phyloP scores from a whole-genome alignment of 2,329 filamentous ascomycete species.

The Penicillium griseofulvum region DNA sequence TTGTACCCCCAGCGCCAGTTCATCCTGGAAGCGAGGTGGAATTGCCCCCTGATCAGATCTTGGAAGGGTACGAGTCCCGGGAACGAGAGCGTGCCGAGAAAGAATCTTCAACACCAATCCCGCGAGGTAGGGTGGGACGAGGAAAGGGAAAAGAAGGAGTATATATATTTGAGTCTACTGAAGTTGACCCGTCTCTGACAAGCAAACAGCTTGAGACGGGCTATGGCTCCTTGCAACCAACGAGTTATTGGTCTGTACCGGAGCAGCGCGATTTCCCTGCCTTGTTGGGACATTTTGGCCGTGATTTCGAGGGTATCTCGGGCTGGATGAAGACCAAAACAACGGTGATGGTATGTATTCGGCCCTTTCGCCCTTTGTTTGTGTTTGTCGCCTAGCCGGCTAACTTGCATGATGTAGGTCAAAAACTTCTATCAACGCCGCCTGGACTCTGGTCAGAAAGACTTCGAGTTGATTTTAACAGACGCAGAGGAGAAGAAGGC shows the following conservation, averaged over 20 bases:
- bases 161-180: slow-evolving; percentile 38
- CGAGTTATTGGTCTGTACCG: slow-evolving; percentile 54
- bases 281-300: slow-evolving; percentile 48
- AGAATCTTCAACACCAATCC: slow-evolving; percentile 21
- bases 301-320: slow-evolving; percentile 50
- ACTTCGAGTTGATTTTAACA: slow-evolving; percentile 45
- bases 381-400: neutral
- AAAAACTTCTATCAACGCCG: slow-evolving; percentile 51
- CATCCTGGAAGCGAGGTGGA: slow-evolving; percentile 30
- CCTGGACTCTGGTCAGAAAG: slow-evolving; percentile 44
- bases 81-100: slow-evolving; percentile 29
- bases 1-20: slow-evolving; percentile 12
- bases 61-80: slow-evolving; percentile 18
- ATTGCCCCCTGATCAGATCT: slow-evolving; percentile 12
- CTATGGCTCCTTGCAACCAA: slow-evolving; percentile 44
- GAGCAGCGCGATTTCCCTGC: slow-evolving; percentile 49
- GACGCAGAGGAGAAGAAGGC: slow-evolving; percentile 46
- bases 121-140: slow-evolving; percentile 30
- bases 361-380: neutral
- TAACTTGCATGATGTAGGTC: slow-evolving; percentile 34
- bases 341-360: slow-evolving; percentile 48
- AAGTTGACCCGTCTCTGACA: slow-evolving; percentile 26
- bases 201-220: slow-evolving; percentile 29
- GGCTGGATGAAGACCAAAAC: slow-evolving; percentile 53
- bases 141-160: slow-evolving; percentile 34